Evolutionary conservation across 352 stramenopile genomes (phyloP).

Genomic region (Phytophthora boehmeriae): DNA sequence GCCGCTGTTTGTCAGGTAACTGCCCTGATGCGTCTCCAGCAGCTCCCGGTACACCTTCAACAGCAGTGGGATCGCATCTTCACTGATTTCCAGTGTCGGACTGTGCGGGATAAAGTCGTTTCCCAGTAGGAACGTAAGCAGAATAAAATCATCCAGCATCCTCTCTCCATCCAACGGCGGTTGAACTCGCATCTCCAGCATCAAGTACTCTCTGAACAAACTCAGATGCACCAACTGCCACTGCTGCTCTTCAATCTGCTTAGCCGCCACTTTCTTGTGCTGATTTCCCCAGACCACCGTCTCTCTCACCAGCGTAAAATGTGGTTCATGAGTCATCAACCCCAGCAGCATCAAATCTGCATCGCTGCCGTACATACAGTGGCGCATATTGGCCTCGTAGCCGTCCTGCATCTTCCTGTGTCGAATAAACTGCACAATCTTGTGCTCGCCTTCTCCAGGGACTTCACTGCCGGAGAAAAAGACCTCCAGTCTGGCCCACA

Average conservation of each 20-base stretch:
- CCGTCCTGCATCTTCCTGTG: conserved; percentile 88
- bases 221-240: conserved; percentile 98
- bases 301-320: conserved; percentile 98
- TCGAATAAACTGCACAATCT: conserved; percentile 99
- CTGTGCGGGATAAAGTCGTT: conserved; percentile 99
- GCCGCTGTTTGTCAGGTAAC: conserved; percentile 94
- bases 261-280: conserved; percentile 61
- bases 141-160: conserved; percentile 99
- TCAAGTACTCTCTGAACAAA: conserved; percentile 97
- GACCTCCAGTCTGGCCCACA: conserved; percentile 96
- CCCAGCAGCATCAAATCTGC: conserved; percentile 99
- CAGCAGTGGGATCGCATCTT: conserved; percentile 97
- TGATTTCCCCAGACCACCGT: conserved; percentile 95
- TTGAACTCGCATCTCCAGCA: conserved; percentile 94
- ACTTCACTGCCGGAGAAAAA: conserved; percentile 98
- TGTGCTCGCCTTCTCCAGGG: conserved; percentile 99
- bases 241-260: conserved; percentile 95
- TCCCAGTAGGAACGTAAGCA: conserved; percentile 99
- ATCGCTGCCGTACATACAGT: conserved; percentile 99
- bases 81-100: conserved; percentile 97
- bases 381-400: conserved; percentile 95
- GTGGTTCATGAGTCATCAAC: conserved; percentile 97
- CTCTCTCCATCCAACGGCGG: conserved; percentile 85
- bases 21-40: conserved; percentile 75
- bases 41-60: conserved; percentile 92